These are phyloP conservation scores for Silybum marianum DNA, from an alignment of 129 eudicot species.

Conservation along the genomic window DNA sequence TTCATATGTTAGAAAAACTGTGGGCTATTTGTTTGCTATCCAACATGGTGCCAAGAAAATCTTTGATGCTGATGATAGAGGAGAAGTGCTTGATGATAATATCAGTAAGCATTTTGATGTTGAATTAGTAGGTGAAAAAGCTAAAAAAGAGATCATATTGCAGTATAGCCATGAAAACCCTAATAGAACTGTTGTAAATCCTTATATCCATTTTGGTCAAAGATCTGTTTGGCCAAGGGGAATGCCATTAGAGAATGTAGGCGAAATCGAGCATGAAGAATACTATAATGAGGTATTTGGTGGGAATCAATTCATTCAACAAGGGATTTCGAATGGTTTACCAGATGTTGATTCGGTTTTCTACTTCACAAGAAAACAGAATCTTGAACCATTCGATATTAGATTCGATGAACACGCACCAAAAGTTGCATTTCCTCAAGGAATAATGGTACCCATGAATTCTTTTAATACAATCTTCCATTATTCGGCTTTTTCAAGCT, in stretches of 20 bases:
- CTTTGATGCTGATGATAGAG: conserved; percentile 87
- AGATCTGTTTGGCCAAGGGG: conserved; percentile 97
- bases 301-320: conserved; percentile 89
- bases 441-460: conserved; percentile 85
- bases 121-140: conserved; percentile 64
- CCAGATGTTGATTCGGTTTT: conserved; percentile 97
- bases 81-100: conserved; percentile 72
- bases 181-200: conserved; percentile 82
- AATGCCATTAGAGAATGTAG: conserved; percentile 87
- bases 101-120: conserved; percentile 84
- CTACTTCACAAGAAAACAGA: conserved; percentile 79
- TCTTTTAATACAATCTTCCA: conserved; percentile 88
- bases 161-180: conserved; percentile 76
- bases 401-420: conserved; percentile 79
- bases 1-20: conserved; percentile 80
- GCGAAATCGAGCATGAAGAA: conserved; percentile 80
- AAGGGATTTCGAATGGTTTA: conserved; percentile 88
- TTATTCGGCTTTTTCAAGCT: conserved; percentile 85
- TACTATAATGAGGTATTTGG: conserved; percentile 72
- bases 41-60: conserved; percentile 94
- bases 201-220: conserved; percentile 93
- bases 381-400: conserved; percentile 71
- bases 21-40: conserved; percentile 91
- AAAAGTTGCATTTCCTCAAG: conserved; percentile 93
- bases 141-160: conserved; percentile 74